Conservation (phyloP, 176 grass and related monocot genomes). For the Triticum dicoccoides region DNA sequence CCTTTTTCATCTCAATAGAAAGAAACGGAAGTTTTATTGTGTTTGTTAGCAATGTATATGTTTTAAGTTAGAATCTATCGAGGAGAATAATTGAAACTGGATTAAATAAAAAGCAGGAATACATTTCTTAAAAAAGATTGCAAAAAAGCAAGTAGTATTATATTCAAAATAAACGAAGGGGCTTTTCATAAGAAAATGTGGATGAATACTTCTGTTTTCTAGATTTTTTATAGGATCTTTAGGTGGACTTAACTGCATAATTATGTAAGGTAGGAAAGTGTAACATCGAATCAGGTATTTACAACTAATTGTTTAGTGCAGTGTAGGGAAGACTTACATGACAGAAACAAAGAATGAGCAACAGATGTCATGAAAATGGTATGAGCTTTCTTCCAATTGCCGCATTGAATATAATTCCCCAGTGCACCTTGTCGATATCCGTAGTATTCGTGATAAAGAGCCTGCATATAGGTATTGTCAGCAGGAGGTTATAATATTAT, state of each 20-base stretch:
- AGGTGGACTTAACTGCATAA: background rate
- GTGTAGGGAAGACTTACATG: slow-evolving; percentile 56
- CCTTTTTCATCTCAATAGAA: no score
- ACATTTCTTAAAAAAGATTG: no score
- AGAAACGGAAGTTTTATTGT: no score
- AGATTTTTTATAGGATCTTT: no score
- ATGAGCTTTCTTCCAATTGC: slow-evolving; percentile 81
- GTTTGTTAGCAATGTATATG: no score
- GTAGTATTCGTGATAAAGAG: slow-evolving; percentile 79
- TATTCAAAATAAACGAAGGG: no score
- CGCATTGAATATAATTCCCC: slow-evolving; percentile 77
- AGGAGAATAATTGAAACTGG: no score
- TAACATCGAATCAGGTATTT: slow-evolving; percentile 9
- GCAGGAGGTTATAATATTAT: slow-evolving; percentile 16
- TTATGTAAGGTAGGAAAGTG: background rate
- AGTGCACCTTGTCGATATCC: slow-evolving; percentile 59
- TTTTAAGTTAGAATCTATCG: no score
- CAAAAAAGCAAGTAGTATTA: no score
- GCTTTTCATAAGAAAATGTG: no score
- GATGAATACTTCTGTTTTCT: no score
- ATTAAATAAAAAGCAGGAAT: no score
- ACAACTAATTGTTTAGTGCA: background rate
- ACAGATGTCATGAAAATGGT: slow-evolving; percentile 84
- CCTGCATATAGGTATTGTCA: slow-evolving; percentile 49
- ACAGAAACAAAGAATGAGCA: slow-evolving; percentile 83